Percentiles rank a stretch among this genome's conserved stretches.
Conservation (phyloP, 495 filamentous ascomycete genomes). For the Xylaria intraflava region DNA sequence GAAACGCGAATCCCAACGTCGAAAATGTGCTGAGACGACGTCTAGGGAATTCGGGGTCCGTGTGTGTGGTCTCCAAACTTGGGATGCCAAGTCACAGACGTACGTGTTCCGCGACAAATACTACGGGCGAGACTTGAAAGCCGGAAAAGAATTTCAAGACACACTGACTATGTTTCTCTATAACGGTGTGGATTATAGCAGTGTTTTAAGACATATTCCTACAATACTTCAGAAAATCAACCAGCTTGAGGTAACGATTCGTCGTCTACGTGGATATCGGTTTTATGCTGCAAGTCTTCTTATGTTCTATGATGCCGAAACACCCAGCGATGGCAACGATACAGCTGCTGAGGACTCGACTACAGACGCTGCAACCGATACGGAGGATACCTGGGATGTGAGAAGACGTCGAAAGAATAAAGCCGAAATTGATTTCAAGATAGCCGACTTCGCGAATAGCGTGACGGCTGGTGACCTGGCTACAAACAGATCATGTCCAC, state of each 20-base stretch:
- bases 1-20: conserved; percentile 86
- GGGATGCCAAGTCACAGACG: conserved; percentile 75
- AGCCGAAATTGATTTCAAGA: conserved; percentile 78
- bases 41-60: conserved; percentile 87
- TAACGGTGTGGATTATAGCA: conserved; percentile 73
- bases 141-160: conserved; percentile 82
- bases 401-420: conserved; percentile 31
- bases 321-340: conserved; percentile 42
- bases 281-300: conserved; percentile 94
- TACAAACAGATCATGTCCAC: conserved; percentile 66
- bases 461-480: conserved; percentile 75
- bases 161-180: conserved; percentile 86
- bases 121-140: conserved; percentile 82
- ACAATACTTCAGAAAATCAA: conserved; percentile 76
- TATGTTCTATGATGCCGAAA: conserved; percentile 85
- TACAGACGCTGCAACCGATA: conserved; percentile 45
- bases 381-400: conserved; percentile 32
- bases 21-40: conserved; percentile 88
- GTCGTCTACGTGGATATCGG: conserved; percentile 72
- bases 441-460: conserved; percentile 97
- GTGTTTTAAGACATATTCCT: conserved; percentile 78
- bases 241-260: conserved; percentile 74
- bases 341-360: conserved; percentile 43
- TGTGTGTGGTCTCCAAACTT: conserved; percentile 92
- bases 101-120: conserved; percentile 97